Conservation (phyloP, 1,139 yeast genomes). For the Candida glucosophila region DNA sequence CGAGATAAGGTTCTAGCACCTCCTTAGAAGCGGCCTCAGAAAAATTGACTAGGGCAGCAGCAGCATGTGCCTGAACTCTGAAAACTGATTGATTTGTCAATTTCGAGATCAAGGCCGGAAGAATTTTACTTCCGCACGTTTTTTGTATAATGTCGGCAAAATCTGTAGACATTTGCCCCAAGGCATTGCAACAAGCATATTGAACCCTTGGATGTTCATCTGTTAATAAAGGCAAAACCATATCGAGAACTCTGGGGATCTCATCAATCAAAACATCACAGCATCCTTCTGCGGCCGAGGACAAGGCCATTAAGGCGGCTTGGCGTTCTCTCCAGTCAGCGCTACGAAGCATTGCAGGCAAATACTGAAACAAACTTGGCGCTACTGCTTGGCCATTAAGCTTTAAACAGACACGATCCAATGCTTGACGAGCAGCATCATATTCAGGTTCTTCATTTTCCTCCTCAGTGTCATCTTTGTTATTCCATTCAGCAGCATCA, state of each 20-base stretch:
- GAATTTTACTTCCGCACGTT: slow-evolving; percentile 65
- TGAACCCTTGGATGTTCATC: slow-evolving; percentile 93
- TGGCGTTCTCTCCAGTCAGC: slow-evolving; percentile 89
- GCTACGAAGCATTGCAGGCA: slow-evolving; percentile 76
- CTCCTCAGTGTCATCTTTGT: slow-evolving; percentile 66
- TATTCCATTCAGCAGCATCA: slow-evolving; percentile 82
- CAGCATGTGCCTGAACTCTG: slow-evolving; percentile 96
- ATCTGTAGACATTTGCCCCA: slow-evolving; percentile 98
- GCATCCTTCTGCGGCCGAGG: slow-evolving; percentile 97
- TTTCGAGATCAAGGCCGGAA: slow-evolving; percentile 84
- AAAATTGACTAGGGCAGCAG: slow-evolving; percentile 94
- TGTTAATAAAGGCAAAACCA: slow-evolving; percentile 72
- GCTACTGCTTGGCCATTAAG: slow-evolving; percentile 80
- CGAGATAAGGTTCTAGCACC: slow-evolving; percentile 83
- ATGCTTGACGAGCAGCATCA: slow-evolving; percentile 87
- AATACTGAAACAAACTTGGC: slow-evolving; percentile 77
- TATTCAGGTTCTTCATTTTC: slow-evolving; percentile 85
- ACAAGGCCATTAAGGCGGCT: slow-evolving; percentile 93
- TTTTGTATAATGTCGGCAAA: slow-evolving; percentile 85
- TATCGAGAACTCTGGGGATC: slow-evolving; percentile 70
- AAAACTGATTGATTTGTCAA: slow-evolving; percentile 66
- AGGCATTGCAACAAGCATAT: slow-evolving; percentile 92
- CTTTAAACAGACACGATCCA: slow-evolving; percentile 81
- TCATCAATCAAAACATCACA: slow-evolving; percentile 79
- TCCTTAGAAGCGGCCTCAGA: slow-evolving; percentile 88